Percentiles rank a stretch among this genome's conserved stretches.
Evolutionary conservation across 306 rosid genomes (phyloP).

Genomic region (Senna tora): DNA sequence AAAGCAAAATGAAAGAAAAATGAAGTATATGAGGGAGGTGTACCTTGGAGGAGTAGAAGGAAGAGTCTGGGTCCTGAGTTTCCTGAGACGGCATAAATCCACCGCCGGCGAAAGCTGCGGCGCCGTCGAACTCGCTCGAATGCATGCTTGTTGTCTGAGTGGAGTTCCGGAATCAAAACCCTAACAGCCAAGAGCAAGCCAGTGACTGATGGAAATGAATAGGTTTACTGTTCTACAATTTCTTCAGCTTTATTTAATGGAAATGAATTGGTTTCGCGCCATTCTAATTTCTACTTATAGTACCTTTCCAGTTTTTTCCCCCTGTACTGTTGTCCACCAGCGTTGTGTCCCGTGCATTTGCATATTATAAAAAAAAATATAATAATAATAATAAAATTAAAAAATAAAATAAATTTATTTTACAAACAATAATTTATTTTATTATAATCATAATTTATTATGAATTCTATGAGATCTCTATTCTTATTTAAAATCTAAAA

Average conservation of each 20-base stretch:
- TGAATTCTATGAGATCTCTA: too few species aligned
- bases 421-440: too few species aligned
- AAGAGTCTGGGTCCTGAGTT: conserved; percentile 57
- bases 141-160: conserved; percentile 42
- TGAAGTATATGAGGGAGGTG: background rate
- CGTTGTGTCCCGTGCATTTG: too few species aligned
- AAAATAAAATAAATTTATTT: too few species aligned
- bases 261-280: conserved; percentile 38
- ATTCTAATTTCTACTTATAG: background rate
- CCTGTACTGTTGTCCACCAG: too few species aligned
- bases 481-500: too few species aligned
- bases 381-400: too few species aligned
- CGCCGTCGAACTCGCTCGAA: conserved; percentile 75
- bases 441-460: too few species aligned
- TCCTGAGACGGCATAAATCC: conserved; percentile 89
- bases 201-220: background rate
- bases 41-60: conserved; percentile 61
- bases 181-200: background rate
- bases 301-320: too few species aligned
- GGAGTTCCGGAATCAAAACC: conserved; percentile 12
- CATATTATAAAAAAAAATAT: too few species aligned
- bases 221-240: background rate
- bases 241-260: background rate
- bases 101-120: conserved; percentile 88
- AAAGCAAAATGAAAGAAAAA: background rate